Evolutionary conservation across 2,329 filamentous ascomycete species (phyloP).

Genomic region (Talaromyces amestolkiae): DNA sequence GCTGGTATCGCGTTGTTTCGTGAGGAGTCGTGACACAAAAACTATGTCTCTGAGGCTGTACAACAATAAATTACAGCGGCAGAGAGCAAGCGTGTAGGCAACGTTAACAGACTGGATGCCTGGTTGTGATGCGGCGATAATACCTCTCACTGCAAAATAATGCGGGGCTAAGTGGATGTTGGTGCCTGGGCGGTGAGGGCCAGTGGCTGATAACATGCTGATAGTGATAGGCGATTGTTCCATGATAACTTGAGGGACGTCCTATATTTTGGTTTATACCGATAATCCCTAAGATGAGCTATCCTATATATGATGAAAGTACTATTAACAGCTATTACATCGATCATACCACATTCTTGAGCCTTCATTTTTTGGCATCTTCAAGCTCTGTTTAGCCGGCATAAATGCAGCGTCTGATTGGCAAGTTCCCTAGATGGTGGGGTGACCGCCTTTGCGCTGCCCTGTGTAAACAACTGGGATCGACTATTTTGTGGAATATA

Average conservation of each 20-base stretch:
- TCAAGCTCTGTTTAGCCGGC: background rate
- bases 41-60: background rate
- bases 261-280: no score
- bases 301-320: background rate
- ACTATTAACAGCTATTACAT: background rate
- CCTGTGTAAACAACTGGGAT: background rate
- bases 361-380: background rate
- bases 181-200: background rate
- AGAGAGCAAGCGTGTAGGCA: background rate
- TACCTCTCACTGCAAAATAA: slow-evolving; percentile 3
- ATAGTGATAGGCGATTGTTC: background rate
- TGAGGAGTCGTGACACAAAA: background rate
- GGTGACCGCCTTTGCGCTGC: background rate
- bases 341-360: background rate
- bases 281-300: background rate
- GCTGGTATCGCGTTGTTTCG: background rate
- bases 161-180: slow-evolving; percentile 8
- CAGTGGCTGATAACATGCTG: background rate
- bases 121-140: background rate
- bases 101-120: background rate
- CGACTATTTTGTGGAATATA: background rate
- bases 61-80: background rate
- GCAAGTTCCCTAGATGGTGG: background rate
- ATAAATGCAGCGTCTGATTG: background rate
- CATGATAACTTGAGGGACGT: background rate